Base-by-base conservation (phyloP, 2,329 filamentous ascomycete genomes). In the Talaromyces funiculosus region DNA sequence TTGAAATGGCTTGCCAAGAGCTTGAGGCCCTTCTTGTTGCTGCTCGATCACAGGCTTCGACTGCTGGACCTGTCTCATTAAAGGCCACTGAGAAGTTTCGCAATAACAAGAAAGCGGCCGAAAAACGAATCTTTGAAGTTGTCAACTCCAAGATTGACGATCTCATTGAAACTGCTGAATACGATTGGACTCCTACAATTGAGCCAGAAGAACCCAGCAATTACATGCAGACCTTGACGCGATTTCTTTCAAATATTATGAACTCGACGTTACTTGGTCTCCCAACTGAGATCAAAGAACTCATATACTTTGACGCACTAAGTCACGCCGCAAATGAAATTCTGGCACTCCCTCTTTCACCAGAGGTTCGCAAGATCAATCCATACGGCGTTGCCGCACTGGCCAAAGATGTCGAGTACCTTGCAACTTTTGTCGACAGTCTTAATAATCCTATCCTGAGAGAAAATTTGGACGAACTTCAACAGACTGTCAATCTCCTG, bases 101-200 rank as follows among this genome's bases (percentile, higher is more conserved):
- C 42, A 87, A 84, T 68, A 92, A 96, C 71, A 97, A 97, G 77
- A 97, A 97, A 78, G 92, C 89, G 1, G 94, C 94, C 0, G 93
- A 97, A 72, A 96, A 97, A 77, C 89, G 95, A 35, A 97, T 99
- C 61, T 99, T 99, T 71, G 95, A 99, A 76, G 84, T 99, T 0
- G 94, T 99, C 64, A 97, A 99, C 77, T 95, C 90, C 61, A 99
- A 99, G 79, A 97, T 99, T 68, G 93, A 97, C 70, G 94, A 99
- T 72, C 83, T 99, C 10, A 90, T 99, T 59, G 93, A 97, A 68
- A 97, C 92, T 0, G 93, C 94, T 33, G 94, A 99, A 75, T 99
- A 99, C 72, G 91, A 97, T 73, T 99, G 94, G 84, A 84, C 83
- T 74, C 80, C 83, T 7, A 80, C 82, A 3, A 84, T 81, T 6